These are phyloP conservation scores for Hypericum perforatum DNA, from an alignment of 345 rosid genomes.

Conservation along the genomic window DNA sequence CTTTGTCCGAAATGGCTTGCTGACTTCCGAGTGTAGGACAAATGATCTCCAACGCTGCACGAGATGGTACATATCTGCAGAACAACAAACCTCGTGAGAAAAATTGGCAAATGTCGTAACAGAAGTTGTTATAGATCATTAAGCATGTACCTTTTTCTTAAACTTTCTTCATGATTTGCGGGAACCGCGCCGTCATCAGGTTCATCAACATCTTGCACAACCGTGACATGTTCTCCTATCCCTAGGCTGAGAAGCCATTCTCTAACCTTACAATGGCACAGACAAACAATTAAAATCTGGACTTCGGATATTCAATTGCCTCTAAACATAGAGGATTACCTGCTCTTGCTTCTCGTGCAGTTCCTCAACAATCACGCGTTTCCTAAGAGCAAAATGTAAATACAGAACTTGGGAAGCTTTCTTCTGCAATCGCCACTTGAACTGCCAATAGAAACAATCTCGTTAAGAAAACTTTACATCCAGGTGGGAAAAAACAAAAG, in stretches of 20 bases:
- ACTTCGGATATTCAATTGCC: not conserved
- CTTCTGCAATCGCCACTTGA: constrained; percentile 72
- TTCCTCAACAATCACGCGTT: constrained; percentile 64
- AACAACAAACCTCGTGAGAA: constrained; percentile 3
- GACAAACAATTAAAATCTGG: not conserved
- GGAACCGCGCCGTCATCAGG: constrained; percentile 87
- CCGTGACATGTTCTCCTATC: constrained; percentile 55
- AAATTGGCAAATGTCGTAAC: not conserved
- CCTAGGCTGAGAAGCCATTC: constrained; percentile 91
- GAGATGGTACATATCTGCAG: constrained; percentile 66
- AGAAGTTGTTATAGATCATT: not conserved
- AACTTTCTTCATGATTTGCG: constrained; percentile 40
- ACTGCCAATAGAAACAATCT: constrained; percentile 29
- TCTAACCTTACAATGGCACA: constrained; percentile 41
- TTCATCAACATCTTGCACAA: constrained; percentile 79
- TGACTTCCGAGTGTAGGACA: constrained; percentile 63
- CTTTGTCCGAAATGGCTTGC: constrained; percentile 52
- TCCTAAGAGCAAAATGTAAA: constrained; percentile 78
- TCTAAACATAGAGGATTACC: constrained; percentile 26
- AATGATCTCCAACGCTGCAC: constrained; percentile 63
- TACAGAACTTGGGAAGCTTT: constrained; percentile 91
- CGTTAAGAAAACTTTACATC: too few relatives aligned
- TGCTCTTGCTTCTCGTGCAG: constrained; percentile 85
- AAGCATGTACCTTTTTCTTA: constrained; percentile 50
- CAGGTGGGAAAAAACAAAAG: too few relatives aligned